phyloP scores from a whole-genome alignment of 129 eudicot genomes.

The Dittrichia graveolens region DNA sequence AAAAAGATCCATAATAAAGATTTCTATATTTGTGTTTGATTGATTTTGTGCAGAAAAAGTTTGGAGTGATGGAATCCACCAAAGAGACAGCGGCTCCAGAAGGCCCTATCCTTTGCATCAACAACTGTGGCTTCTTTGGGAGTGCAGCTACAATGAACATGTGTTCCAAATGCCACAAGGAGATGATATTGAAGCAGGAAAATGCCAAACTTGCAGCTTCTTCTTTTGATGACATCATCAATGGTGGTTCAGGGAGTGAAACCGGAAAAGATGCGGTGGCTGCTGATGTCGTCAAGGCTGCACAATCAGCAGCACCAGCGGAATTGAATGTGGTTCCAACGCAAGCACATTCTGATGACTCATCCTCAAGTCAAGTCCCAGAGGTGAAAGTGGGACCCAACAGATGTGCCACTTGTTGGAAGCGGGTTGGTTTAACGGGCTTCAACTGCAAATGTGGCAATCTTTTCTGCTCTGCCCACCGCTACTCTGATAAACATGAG shows the following conservation, averaged over 20 bases:
- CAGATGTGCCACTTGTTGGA: conserved; percentile 62
- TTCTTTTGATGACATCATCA: conserved; percentile 64
- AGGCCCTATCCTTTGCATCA: conserved; percentile 71
- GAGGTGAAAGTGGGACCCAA: conserved; percentile 58
- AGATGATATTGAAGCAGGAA: conserved; percentile 59
- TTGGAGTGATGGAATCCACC: conserved; percentile 61
- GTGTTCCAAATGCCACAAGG: conserved; percentile 83
- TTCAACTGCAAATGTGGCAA: conserved; percentile 71
- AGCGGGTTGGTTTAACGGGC: conserved; percentile 71
- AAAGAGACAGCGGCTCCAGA: conserved; percentile 66
- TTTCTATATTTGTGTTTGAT: neutral
- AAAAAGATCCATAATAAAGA: neutral
- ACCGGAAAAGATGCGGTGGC: conserved; percentile 30
- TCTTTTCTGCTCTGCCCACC: conserved; percentile 65
- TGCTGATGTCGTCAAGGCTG: conserved; percentile 32
- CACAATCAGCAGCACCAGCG: conserved; percentile 30
- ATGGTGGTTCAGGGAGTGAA: conserved; percentile 49
- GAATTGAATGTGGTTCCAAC: conserved; percentile 38
- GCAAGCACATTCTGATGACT: conserved; percentile 34
- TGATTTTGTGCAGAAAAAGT: conserved; percentile 6
- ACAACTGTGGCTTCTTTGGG: conserved; percentile 73
- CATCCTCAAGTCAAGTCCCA: conserved; percentile 32
- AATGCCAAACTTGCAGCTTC: conserved; percentile 73
- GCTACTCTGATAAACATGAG: conserved; percentile 75
- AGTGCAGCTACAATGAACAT: conserved; percentile 80